These are phyloP conservation scores for Podospora appendiculata DNA, from an alignment of 495 filamentous ascomycete species.

Conservation along the genomic window DNA sequence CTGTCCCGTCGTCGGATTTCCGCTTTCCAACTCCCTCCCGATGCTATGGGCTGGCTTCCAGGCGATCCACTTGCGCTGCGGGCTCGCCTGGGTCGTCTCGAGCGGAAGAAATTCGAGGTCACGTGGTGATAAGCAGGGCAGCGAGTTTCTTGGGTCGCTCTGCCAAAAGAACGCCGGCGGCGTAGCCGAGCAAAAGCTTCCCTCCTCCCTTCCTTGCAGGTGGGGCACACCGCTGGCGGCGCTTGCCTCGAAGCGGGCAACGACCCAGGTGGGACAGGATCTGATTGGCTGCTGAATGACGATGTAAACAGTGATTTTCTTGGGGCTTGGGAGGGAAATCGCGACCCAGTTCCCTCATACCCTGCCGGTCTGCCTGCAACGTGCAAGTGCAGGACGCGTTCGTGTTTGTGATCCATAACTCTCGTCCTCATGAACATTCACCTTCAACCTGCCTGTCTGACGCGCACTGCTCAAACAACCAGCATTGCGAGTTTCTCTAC, in stretches of 20 bases:
- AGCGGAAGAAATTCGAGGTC: slow-evolving; percentile 11
- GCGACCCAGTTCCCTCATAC: background rate
- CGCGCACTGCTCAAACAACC: no score
- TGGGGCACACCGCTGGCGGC: background rate
- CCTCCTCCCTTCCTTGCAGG: background rate
- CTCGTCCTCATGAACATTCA: no score
- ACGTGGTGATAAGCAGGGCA: slow-evolving; percentile 29
- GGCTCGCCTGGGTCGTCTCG: background rate
- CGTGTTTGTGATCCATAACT: no score
- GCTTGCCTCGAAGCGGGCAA: background rate
- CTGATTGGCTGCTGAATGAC: slow-evolving; percentile 15
- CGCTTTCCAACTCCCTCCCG: no score
- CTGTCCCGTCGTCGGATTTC: background rate
- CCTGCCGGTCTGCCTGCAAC: background rate
- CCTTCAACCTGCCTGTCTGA: no score
- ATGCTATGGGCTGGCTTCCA: no score
- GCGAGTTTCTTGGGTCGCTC: no score
- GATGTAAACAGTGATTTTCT: slow-evolving; percentile 22
- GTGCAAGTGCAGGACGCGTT: background rate
- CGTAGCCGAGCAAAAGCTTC: no score
- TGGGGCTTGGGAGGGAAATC: background rate
- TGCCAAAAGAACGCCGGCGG: background rate
- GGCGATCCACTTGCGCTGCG: background rate
- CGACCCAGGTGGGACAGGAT: background rate
- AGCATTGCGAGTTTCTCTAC: no score